These are phyloP conservation scores for Gossypium turneri DNA, from an alignment of 345 rosid species.

Conservation along the genomic window DNA sequence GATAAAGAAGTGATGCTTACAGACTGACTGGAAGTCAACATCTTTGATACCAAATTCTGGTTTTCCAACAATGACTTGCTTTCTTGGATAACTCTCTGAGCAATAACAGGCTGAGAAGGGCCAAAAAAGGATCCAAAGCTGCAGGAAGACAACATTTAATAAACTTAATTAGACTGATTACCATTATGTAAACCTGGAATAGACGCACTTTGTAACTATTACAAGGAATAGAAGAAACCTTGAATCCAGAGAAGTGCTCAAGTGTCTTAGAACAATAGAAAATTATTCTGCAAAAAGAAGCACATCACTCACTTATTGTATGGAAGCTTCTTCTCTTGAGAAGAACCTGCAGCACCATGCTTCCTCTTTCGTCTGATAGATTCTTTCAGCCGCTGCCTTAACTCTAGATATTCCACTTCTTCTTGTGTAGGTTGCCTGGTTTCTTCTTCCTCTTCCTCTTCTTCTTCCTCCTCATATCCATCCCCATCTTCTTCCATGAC, in stretches of 20 bases:
- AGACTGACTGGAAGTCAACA: slow-evolving; percentile 27
- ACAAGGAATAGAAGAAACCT: background rate
- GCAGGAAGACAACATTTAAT: slow-evolving; percentile 24
- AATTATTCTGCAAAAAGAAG: background rate
- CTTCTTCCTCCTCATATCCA: slow-evolving; percentile 24
- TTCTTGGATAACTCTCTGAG: slow-evolving; percentile 90
- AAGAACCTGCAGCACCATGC: slow-evolving; percentile 33
- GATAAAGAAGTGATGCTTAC: slow-evolving; percentile 34
- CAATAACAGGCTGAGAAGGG: slow-evolving; percentile 80
- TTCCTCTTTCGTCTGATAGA: slow-evolving; percentile 46
- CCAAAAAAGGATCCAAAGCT: slow-evolving; percentile 98
- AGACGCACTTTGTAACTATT: background rate
- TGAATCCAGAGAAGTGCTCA: background rate
- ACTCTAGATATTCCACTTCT: slow-evolving; percentile 55
- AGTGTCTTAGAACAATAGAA: background rate
- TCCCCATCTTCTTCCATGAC: background rate
- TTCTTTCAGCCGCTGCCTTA: slow-evolving; percentile 66
- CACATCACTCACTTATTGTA: slow-evolving; percentile 52
- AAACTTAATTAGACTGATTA: background rate
- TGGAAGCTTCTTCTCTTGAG: slow-evolving; percentile 40
- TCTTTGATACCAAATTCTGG: slow-evolving; percentile 41
- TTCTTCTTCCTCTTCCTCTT: slow-evolving; percentile 33
- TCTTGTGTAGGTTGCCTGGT: slow-evolving; percentile 49
- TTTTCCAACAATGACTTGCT: slow-evolving; percentile 90
- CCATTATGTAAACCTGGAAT: background rate